These are phyloP conservation scores for Blastomyces emzantsi DNA, from an alignment of 2,329 filamentous ascomycete genomes.

Conservation along the genomic window DNA sequence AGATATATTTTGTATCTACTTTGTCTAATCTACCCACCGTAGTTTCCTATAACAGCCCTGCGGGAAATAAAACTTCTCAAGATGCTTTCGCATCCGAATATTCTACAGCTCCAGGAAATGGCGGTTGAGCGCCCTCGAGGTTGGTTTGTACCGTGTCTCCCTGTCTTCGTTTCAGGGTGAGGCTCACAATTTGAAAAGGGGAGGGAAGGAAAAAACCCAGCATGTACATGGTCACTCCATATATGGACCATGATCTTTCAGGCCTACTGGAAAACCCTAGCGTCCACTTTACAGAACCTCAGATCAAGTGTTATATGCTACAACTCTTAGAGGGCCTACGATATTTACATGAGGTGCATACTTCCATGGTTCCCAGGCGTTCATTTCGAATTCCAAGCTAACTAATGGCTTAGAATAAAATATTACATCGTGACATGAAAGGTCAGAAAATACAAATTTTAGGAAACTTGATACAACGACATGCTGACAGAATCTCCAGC, in stretches of 20 bases:
- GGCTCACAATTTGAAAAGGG: constrained; percentile 35
- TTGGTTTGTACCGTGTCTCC: constrained; percentile 21
- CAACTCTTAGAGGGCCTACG: constrained; percentile 82
- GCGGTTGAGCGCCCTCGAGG: constrained; percentile 68
- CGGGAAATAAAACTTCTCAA: constrained; percentile 97
- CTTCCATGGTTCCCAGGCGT: constrained; percentile 1
- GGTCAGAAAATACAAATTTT: constrained; percentile 23
- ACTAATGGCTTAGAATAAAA: constrained; percentile 47
- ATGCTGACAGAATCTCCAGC: constrained; percentile 38
- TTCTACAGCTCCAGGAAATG: constrained; percentile 88
- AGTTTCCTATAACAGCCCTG: constrained; percentile 96
- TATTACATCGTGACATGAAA: constrained; percentile 97
- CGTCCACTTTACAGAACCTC: constrained; percentile 74
- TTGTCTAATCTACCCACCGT: neutral
- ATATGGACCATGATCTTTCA: constrained; percentile 99
- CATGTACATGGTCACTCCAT: constrained; percentile 98
- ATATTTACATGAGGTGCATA: constrained; percentile 69
- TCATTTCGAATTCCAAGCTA: constrained; percentile 22
- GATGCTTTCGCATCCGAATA: constrained; percentile 82
- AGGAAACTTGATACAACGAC: neutral
- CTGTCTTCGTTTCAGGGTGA: neutral
- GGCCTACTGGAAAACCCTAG: constrained; percentile 91
- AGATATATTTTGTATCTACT: constrained; percentile 1
- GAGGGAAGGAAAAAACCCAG: constrained; percentile 69
- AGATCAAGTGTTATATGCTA: constrained; percentile 97